These are phyloP conservation scores for Dendrostoma leiphaemia DNA, from an alignment of 2,329 filamentous ascomycete genomes.

Conservation along the genomic window DNA sequence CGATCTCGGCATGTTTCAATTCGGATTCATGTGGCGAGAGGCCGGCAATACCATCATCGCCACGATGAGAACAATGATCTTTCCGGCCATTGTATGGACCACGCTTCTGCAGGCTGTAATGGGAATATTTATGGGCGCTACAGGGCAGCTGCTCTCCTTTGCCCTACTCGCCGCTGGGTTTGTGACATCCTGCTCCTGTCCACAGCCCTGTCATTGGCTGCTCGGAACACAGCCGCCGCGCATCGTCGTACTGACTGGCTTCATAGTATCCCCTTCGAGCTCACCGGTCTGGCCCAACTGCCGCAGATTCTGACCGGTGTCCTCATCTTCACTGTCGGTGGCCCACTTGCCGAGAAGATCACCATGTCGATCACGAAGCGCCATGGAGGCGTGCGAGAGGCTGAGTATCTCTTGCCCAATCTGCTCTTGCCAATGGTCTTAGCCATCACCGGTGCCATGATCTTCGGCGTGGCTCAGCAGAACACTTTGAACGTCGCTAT, in stretches of 20 bases:
- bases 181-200: too few relatives aligned
- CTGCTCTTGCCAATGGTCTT: background rate
- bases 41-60: conserved; percentile 25
- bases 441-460: background rate
- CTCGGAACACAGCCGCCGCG: too few relatives aligned
- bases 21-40: conserved; percentile 25
- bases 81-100: conserved; percentile 32
- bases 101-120: conserved; percentile 29
- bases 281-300: background rate
- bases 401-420: conserved; percentile 2
- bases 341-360: background rate
- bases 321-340: conserved; percentile 1
- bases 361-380: conserved; percentile 10
- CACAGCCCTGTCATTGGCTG: too few relatives aligned
- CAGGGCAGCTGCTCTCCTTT: conserved; percentile 24
- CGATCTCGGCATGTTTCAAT: conserved; percentile 30
- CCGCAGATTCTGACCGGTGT: background rate
- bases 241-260: too few relatives aligned
- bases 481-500: background rate
- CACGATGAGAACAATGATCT: conserved; percentile 28
- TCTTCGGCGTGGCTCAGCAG: background rate
- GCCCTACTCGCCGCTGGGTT: conserved; percentile 25
- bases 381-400: background rate
- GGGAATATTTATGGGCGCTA: conserved; percentile 26
- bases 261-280: background rate